A percentile compares a stretch with the other conserved stretches of the same genome.
Evolutionary conservation across 805 yeast species (phyloP).

Genomic region (Lachancea kluyveri): DNA sequence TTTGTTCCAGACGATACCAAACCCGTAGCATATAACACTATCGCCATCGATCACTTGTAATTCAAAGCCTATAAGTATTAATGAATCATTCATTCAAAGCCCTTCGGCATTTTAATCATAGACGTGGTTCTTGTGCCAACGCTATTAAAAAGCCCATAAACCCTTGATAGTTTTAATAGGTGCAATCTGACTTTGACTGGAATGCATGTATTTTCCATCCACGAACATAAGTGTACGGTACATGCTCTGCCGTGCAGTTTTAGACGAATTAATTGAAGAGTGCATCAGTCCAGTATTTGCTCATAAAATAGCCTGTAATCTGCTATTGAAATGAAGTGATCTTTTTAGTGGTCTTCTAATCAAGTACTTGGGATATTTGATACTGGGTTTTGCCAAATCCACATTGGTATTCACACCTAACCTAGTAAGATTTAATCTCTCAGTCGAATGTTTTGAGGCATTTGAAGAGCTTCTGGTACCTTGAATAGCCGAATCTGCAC

Average conservation of each 20-base stretch:
- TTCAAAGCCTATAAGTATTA: conserved; percentile 52
- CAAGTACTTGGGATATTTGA: conserved; percentile 56
- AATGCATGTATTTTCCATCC: no score
- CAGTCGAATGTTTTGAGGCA: conserved; percentile 77
- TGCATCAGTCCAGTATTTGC: no score
- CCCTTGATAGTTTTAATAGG: no score
- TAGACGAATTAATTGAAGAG: no score
- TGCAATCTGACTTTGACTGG: no score
- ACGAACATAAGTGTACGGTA: no score
- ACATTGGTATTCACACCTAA: conserved; percentile 15
- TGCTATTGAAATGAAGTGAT: conserved; percentile 76
- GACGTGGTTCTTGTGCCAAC: no score
- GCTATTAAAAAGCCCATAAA: no score
- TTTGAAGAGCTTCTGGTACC: conserved; percentile 82
- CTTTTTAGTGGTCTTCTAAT: conserved; percentile 55
- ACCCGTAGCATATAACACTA: conserved; percentile 79
- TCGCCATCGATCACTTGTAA: conserved; percentile 45
- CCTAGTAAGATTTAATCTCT: conserved; percentile 42
- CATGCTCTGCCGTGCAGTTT: no score
- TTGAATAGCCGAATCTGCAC: conserved; percentile 65
- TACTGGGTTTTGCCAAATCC: conserved; percentile 20
- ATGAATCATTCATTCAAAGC: conserved; percentile 36
- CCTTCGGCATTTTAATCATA: no score
- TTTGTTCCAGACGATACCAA: conserved; percentile 53
- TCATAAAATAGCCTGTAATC: no score